phyloP scores from a whole-genome alignment of 2,329 filamentous ascomycete species.

The Epichloe sp. region DNA sequence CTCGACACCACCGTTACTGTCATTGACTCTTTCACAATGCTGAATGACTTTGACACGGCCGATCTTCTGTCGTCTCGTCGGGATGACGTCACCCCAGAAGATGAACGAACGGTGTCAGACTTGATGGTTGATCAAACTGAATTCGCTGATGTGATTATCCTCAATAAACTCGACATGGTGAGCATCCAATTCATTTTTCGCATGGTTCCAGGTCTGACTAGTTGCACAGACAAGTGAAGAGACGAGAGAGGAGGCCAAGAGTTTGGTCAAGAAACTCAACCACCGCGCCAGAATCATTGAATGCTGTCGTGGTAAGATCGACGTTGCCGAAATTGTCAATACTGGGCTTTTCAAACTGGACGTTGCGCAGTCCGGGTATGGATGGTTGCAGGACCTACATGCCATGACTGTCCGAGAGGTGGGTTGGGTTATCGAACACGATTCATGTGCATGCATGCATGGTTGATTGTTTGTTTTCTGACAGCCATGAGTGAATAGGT shows the following conservation, averaged over 20 bases:
- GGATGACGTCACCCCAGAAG: slow-evolving; percentile 49
- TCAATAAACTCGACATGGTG: slow-evolving; percentile 59
- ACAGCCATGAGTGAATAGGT: slow-evolving; percentile 15
- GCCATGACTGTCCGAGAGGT: slow-evolving; percentile 52
- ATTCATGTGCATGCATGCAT: not conserved
- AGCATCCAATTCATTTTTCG: not conserved
- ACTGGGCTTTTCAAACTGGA: slow-evolving; percentile 53
- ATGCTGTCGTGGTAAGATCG: slow-evolving; percentile 43
- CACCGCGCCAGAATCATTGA: slow-evolving; percentile 52
- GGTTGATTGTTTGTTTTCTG: not conserved
- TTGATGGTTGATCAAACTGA: slow-evolving; percentile 68
- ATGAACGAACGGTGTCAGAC: slow-evolving; percentile 61
- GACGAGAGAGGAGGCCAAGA: slow-evolving; percentile 32
- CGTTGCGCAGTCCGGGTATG: slow-evolving; percentile 49
- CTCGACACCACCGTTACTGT: slow-evolving; percentile 62
- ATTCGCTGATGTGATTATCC: slow-evolving; percentile 59
- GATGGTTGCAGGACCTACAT: slow-evolving; percentile 58
- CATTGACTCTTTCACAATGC: slow-evolving; percentile 60
- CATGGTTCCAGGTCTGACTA: not conserved
- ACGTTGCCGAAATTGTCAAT: slow-evolving; percentile 50
- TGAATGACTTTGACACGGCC: slow-evolving; percentile 57
- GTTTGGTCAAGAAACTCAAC: slow-evolving; percentile 48
- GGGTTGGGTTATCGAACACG: not conserved
- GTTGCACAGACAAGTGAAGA: slow-evolving; percentile 22
- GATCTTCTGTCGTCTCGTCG: slow-evolving; percentile 53